A percentile compares a stretch with the other conserved stretches of the same genome.
phyloP scores from a whole-genome alignment of 2,329 filamentous ascomycete species.

The Trichoderma sp. region DNA sequence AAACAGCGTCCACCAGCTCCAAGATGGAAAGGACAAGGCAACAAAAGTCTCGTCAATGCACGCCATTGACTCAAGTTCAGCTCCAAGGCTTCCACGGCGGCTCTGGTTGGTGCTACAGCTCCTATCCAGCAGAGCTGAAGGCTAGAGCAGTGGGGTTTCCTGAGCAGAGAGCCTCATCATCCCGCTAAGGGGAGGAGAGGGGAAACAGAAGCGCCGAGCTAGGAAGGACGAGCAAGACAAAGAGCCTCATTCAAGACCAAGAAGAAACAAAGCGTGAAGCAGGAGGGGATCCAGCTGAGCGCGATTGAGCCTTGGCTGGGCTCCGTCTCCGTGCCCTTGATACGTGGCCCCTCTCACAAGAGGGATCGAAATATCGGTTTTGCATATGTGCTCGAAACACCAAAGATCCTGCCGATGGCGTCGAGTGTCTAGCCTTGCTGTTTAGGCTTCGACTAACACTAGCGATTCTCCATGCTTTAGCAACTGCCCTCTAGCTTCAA shows the following conservation, averaged over 20 bases:
- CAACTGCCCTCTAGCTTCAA: conserved; percentile 1
- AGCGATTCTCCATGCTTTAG: neutral
- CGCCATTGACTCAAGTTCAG: conserved; percentile 8
- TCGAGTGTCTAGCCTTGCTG: neutral
- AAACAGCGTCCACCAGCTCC: neutral
- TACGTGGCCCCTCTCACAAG: conserved; percentile 18
- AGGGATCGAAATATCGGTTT: conserved; percentile 17
- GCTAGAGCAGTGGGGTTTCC: conserved; percentile 7
- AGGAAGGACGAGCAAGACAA: neutral
- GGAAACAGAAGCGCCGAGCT: conserved; percentile 13
- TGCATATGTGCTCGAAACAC: conserved; percentile 11
- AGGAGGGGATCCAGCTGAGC: neutral
- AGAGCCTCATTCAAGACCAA: neutral
- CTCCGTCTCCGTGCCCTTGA: neutral
- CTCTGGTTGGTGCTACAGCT: neutral
- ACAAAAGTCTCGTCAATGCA: neutral
- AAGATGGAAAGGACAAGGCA: neutral
- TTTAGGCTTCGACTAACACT: conserved; percentile 9
- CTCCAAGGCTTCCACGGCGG: neutral
- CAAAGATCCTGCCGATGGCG: conserved; percentile 18
- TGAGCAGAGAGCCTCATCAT: conserved; percentile 17
- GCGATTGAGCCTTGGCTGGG: conserved; percentile 10
- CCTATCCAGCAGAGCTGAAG: conserved; percentile 3
- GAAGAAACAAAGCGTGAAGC: neutral
- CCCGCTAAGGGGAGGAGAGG: conserved; percentile 7